A percentile compares a stretch with the other conserved stretches of the same genome.
Evolutionary conservation across 2,329 filamentous ascomycete species (phyloP).

Genomic region (Aspergillus uvarum): DNA sequence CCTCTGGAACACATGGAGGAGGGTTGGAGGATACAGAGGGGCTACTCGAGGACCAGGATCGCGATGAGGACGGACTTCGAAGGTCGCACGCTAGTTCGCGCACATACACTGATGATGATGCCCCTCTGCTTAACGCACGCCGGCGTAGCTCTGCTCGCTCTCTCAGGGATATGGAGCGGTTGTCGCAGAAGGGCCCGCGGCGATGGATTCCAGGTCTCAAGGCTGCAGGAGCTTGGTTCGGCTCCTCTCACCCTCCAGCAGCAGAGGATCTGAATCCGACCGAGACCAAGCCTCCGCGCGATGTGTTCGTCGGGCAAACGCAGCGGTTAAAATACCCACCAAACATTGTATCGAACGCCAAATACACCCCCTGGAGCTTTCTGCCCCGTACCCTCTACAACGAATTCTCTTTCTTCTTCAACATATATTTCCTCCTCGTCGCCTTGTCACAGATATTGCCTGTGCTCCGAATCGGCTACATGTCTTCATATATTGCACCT

Average conservation of each 20-base stretch:
- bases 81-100: slow-evolving; percentile 61
- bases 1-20: slow-evolving; percentile 42
- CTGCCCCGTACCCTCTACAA: slow-evolving; percentile 93
- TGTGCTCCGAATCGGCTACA: slow-evolving; percentile 83
- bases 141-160: slow-evolving; percentile 41
- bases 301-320: slow-evolving; percentile 70
- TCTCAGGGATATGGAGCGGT: slow-evolving; percentile 34
- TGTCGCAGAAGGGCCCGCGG: slow-evolving; percentile 53
- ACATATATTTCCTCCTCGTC: slow-evolving; percentile 96
- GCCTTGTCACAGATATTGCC: slow-evolving; percentile 92
- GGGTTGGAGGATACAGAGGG: slow-evolving; percentile 61
- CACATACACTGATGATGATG: slow-evolving; percentile 64
- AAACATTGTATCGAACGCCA: slow-evolving; percentile 93
- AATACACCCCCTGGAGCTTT: slow-evolving; percentile 94
- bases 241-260: slow-evolving; percentile 25
- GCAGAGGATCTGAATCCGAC: slow-evolving; percentile 43
- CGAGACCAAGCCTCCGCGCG: slow-evolving; percentile 59
- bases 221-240: slow-evolving; percentile 36
- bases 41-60: slow-evolving; percentile 66
- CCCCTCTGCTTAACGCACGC: slow-evolving; percentile 63
- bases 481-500: slow-evolving; percentile 91
- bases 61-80: slow-evolving; percentile 54
- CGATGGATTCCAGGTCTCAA: slow-evolving; percentile 69
- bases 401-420: slow-evolving; percentile 99
- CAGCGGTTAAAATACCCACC: slow-evolving; percentile 78